Evolutionary conservation across 108 stramenopile species (phyloP).

Genomic region (Pseudonitzschia pungens): DNA sequence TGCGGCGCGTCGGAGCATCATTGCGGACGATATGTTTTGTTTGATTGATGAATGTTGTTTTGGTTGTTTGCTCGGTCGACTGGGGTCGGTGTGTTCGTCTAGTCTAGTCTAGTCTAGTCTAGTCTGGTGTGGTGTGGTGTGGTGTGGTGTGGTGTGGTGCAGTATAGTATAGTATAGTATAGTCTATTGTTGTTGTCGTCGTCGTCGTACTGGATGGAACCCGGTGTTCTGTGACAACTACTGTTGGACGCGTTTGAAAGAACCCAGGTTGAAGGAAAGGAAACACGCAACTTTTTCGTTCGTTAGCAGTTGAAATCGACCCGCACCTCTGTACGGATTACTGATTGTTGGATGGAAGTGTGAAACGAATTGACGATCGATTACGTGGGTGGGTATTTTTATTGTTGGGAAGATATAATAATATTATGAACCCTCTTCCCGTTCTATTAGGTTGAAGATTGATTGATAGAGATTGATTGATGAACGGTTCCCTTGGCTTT

Average conservation of each 20-base stretch:
- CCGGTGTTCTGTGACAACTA: constrained; percentile 16
- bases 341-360: too few species aligned
- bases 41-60: too few species aligned
- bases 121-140: too few species aligned
- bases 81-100: neutral
- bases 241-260: constrained; percentile 14
- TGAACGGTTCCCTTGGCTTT: too few species aligned
- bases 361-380: too few species aligned
- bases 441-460: too few species aligned
- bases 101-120: neutral
- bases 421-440: too few species aligned
- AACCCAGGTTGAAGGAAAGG: constrained; percentile 17
- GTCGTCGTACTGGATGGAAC: too few species aligned
- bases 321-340: neutral
- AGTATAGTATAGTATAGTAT: neutral
- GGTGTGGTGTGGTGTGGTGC: too few species aligned
- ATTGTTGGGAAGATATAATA: too few species aligned
- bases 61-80: neutral
- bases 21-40: neutral
- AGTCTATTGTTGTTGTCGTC: neutral
- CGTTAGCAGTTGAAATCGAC: neutral
- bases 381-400: too few species aligned
- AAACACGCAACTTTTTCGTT: neutral
- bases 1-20: neutral
- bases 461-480: too few species aligned